Conservation (phyloP, 2,329 filamentous ascomycete genomes). For the Volutella citrinella region DNA sequence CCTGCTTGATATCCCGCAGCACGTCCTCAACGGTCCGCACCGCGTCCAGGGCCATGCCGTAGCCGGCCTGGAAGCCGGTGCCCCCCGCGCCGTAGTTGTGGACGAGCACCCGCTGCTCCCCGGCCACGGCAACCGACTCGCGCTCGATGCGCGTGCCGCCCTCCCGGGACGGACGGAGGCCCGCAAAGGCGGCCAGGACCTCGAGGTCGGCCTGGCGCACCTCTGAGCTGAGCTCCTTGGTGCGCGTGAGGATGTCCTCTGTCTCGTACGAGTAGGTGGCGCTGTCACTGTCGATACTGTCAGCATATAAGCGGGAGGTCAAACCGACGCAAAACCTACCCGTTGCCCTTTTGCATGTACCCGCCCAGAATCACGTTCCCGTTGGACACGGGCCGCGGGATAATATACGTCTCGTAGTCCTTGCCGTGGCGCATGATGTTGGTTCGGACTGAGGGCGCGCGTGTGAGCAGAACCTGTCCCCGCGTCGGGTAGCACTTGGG, state of each 20-base stretch:
- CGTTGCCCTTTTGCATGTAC: slow-evolving; percentile 35
- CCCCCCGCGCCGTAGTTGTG: slow-evolving; percentile 46
- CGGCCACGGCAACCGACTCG: slow-evolving; percentile 27
- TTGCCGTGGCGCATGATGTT: slow-evolving; percentile 39
- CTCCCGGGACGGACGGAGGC: slow-evolving; percentile 33
- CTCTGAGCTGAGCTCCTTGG: slow-evolving; percentile 28
- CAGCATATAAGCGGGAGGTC: not conserved
- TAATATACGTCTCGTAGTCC: slow-evolving; percentile 40
- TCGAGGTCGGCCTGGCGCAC: slow-evolving; percentile 24
- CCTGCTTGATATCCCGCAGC: too few relatives aligned
- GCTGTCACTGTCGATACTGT: slow-evolving; percentile 21
- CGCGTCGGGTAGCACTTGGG: slow-evolving; percentile 38
- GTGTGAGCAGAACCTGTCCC: slow-evolving; percentile 36
- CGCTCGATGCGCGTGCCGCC: slow-evolving; percentile 45
- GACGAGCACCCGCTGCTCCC: slow-evolving; percentile 25
- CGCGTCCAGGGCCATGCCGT: slow-evolving; percentile 37
- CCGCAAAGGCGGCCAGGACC: slow-evolving; percentile 31
- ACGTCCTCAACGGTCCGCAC: slow-evolving; percentile 28
- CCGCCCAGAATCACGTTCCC: slow-evolving; percentile 35
- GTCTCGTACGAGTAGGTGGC: slow-evolving; percentile 36
- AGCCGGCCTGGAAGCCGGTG: slow-evolving; percentile 43
- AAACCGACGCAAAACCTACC: slow-evolving; percentile 18
- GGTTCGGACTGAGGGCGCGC: slow-evolving; percentile 29
- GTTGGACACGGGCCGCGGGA: slow-evolving; percentile 35
- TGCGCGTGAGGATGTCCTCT: slow-evolving; percentile 35